These are phyloP conservation scores for Olyra latifolia DNA, from an alignment of 176 grass and related monocot species.

Conservation along the genomic window DNA sequence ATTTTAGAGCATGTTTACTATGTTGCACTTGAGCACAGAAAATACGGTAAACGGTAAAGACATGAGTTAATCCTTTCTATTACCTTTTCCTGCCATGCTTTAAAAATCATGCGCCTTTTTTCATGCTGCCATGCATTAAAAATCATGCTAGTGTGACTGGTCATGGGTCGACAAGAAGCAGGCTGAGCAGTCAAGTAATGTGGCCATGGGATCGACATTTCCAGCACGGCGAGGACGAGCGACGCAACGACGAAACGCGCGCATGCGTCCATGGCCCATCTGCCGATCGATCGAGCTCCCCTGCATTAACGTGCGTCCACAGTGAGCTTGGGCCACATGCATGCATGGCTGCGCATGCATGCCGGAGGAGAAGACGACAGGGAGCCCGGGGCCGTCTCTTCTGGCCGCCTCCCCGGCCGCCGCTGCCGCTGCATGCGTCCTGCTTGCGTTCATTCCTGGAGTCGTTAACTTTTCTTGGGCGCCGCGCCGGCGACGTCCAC, in stretches of 20 bases:
- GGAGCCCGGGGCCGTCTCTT: not conserved
- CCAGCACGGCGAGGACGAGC: not conserved
- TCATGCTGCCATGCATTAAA: no score
- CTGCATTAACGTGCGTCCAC: not conserved
- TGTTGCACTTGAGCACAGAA: no score
- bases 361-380: not conserved
- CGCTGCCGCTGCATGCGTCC: not conserved
- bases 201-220: not conserved
- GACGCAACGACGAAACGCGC: not conserved
- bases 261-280: not conserved
- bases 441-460: not conserved
- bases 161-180: not conserved
- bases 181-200: not conserved
- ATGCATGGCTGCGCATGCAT: not conserved
- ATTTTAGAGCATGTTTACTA: no score
- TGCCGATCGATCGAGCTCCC: not conserved
- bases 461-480: not conserved
- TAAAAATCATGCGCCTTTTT: no score
- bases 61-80: no score
- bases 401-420: not conserved
- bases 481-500: constrained; percentile 15
- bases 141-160: not conserved
- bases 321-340: not conserved
- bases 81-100: no score
- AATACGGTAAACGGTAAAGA: no score